phyloP scores from a whole-genome alignment of 768 basidiomycete genomes.

The Tylopilus subfusipes region DNA sequence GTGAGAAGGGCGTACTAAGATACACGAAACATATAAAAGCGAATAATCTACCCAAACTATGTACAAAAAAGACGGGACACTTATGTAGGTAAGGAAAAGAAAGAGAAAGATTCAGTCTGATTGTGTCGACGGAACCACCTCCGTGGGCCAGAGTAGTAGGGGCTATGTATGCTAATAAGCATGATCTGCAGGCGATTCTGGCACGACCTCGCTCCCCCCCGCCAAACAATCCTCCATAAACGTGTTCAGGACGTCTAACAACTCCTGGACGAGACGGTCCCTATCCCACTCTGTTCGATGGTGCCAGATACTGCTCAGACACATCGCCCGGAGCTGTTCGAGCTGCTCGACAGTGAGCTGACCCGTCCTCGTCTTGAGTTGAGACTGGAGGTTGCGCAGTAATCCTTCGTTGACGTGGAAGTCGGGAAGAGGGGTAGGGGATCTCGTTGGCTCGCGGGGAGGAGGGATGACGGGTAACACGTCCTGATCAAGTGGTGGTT shows the following conservation, averaged over 20 bases:
- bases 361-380: conserved; percentile 53
- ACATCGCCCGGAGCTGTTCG: conserved; percentile 88
- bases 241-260: conserved; percentile 52
- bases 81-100: not conserved
- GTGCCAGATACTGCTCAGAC: conserved; percentile 79
- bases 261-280: conserved; percentile 54
- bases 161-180: conserved; percentile 1
- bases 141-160: not conserved
- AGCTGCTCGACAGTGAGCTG: conserved; percentile 80
- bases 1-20: conserved; percentile 10
- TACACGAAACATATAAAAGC: conserved; percentile 23
- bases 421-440: conserved; percentile 71
- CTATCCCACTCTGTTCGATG: conserved; percentile 83
- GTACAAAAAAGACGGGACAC: not conserved
- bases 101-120: not conserved
- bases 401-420: conserved; percentile 61
- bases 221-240: conserved; percentile 63
- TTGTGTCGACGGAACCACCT: not conserved
- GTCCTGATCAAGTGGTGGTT: conserved; percentile 14
- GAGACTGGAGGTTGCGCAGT: conserved; percentile 46
- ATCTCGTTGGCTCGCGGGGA: conserved; percentile 46
- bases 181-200: not conserved
- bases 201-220: conserved; percentile 13
- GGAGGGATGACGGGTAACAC: conserved; percentile 21
- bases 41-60: conserved; percentile 21